Evolutionary conservation across 2,329 filamentous ascomycete species (phyloP).

Genomic region (Fusarium brevicatenulatum): DNA sequence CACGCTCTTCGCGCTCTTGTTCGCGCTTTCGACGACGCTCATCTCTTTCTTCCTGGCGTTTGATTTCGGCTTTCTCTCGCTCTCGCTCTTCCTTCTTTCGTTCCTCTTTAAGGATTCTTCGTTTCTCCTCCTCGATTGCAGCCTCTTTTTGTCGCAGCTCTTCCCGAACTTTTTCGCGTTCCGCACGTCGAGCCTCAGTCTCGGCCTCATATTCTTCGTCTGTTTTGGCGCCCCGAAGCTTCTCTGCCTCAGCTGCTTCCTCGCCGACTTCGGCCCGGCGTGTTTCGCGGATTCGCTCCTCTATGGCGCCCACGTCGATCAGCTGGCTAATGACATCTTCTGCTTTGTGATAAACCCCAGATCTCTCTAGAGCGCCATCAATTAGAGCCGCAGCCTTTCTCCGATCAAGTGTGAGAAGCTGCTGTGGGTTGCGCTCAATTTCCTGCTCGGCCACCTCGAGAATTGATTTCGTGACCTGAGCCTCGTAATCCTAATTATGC

Average conservation of each 20-base stretch:
- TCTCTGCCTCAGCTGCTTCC: slow-evolving; percentile 73
- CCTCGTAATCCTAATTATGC: slow-evolving; percentile 71
- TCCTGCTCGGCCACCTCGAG: slow-evolving; percentile 77
- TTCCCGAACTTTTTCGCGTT: slow-evolving; percentile 70
- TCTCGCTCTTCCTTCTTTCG: slow-evolving; percentile 61
- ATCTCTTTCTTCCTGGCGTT: slow-evolving; percentile 62
- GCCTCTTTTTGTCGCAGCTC: slow-evolving; percentile 68
- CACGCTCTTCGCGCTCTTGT: slow-evolving; percentile 66
- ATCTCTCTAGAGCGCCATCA: slow-evolving; percentile 80
- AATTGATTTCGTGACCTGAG: slow-evolving; percentile 72
- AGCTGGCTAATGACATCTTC: slow-evolving; percentile 73
- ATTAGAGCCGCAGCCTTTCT: slow-evolving; percentile 79
- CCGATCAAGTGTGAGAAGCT: slow-evolving; percentile 77
- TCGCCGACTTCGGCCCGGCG: slow-evolving; percentile 74
- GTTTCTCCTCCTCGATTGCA: slow-evolving; percentile 70
- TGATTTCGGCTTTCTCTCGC: slow-evolving; percentile 60
- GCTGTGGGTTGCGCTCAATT: slow-evolving; percentile 77
- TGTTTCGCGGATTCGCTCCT: slow-evolving; percentile 74
- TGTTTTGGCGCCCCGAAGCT: slow-evolving; percentile 72
- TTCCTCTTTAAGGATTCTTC: slow-evolving; percentile 66
- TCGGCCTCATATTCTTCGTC: slow-evolving; percentile 79
- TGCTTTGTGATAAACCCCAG: slow-evolving; percentile 78
- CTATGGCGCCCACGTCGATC: slow-evolving; percentile 75
- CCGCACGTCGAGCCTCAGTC: slow-evolving; percentile 67
- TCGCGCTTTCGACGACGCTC: slow-evolving; percentile 62